Base-by-base conservation (phyloP, 225 moss, liverwort and hornwort genomes). In the Polytrichum formosum region DNA sequence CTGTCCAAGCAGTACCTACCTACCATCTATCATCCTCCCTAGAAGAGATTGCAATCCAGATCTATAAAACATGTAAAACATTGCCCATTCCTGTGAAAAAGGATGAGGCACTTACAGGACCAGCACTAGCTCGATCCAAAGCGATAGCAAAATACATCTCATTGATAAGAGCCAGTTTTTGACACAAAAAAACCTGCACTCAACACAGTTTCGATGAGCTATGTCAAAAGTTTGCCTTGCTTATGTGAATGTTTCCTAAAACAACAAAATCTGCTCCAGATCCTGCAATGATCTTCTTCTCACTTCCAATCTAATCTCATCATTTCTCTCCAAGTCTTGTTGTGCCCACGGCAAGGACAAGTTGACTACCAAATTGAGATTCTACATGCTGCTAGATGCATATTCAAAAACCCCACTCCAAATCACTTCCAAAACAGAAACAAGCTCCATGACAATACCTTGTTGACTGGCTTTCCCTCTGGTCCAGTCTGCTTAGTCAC, bases 61-160 rank as follows among this genome's bases (percentile, higher is more conserved):
- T 69, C 9, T 19, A 7, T 29, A 6, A 2, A 56, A 30, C 13
- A 26, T 29, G n/a, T 9, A 21, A 56, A 56, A 69, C 6, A 56
- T 18, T 30, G 8, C 19, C 7, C 19, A 29, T 21, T 19, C 56
- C 28, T 6, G 56, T 59, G 28, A 27, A 58, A 56, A 5, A 22
- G 29, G n/a, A 18, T 30, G 58, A 7, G 22, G 35, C 4, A 76
- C 90, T 82, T 76, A 93, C 94, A 72, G 94, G 94, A 28, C 97
- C 97, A 10, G 94, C 94, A 81, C 92, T 94, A 28, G 83, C 97
- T 66, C 97, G 89, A 79, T 97, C 97, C 23, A 97, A 86, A 55
- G 92, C 94, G 70, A 97, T 92, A 5, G 91, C 97, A 75, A 97
- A 97, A 66, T 97, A 97, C 97, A 94, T 97, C 74, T 97, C 94